Percentiles rank a stretch among this genome's conserved stretches.
These are phyloP conservation scores for Echium plantagineum DNA, from an alignment of 257 asterid species.

Conservation along the genomic window DNA sequence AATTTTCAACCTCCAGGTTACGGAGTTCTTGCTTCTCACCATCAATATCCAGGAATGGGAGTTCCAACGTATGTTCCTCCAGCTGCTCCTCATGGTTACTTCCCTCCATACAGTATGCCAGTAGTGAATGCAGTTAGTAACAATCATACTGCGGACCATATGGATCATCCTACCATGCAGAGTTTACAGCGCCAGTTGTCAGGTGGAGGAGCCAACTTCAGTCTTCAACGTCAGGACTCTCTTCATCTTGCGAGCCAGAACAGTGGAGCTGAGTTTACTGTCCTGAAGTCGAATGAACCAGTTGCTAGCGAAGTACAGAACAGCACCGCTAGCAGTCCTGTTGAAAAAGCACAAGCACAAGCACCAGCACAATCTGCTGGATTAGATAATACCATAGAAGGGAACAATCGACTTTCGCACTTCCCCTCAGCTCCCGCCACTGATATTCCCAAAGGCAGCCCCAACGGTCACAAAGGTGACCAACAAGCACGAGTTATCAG, in stretches of 20 bases:
- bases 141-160: conserved; percentile 28
- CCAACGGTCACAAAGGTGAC: conserved; percentile 14
- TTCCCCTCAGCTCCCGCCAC: conserved; percentile 21
- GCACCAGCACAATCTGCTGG: conserved; percentile 2
- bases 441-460: conserved; percentile 9
- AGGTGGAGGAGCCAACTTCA: conserved; percentile 16
- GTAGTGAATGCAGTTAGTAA: conserved; percentile 30
- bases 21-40: conserved; percentile 33
- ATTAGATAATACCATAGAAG: conserved; percentile 15
- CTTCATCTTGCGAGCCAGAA: conserved; percentile 17
- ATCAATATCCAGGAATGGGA: conserved; percentile 29
- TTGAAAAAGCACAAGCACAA: conserved; percentile 20
- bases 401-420: conserved; percentile 40
- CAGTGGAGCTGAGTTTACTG: conserved; percentile 11
- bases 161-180: conserved; percentile 14
- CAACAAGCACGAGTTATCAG: conserved; percentile 40
- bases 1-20: conserved; percentile 34
- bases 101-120: conserved; percentile 46
- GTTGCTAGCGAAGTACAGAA: conserved; percentile 43
- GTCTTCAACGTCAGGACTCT: conserved; percentile 14
- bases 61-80: conserved; percentile 27
- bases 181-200: conserved; percentile 17
- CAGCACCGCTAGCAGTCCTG: conserved; percentile 55
- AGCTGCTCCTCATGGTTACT: conserved; percentile 31
- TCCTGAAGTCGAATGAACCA: conserved; percentile 5